These are phyloP conservation scores for Trametes gibbosa DNA, from an alignment of 768 basidiomycete species.

Conservation along the genomic window DNA sequence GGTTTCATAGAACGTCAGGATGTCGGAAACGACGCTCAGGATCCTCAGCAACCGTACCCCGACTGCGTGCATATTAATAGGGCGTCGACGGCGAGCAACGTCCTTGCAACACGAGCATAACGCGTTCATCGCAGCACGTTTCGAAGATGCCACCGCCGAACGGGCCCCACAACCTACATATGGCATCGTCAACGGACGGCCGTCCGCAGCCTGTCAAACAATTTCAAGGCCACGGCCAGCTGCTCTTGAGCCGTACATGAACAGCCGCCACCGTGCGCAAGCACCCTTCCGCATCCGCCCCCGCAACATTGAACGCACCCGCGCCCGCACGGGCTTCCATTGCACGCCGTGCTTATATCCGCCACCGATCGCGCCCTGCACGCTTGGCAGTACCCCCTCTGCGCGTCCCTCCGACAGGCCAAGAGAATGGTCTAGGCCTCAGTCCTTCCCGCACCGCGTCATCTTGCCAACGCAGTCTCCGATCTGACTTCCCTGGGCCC, in stretches of 20 bases:
- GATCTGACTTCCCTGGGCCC: too few relatives aligned
- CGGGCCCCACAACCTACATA: not conserved
- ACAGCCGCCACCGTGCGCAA: not conserved
- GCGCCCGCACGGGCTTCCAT: not conserved
- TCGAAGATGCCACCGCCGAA: not conserved
- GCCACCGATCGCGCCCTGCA: conserved; percentile 4
- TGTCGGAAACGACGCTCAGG: too few relatives aligned
- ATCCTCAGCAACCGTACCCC: not conserved
- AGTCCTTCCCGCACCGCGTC: not conserved
- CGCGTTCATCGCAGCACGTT: not conserved
- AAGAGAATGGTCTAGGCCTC: too few relatives aligned
- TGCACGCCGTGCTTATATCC: not conserved
- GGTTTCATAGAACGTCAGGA: too few relatives aligned
- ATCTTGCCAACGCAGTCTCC: not conserved
- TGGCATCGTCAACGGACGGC: not conserved
- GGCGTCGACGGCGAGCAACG: not conserved
- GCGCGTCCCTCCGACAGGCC: too few relatives aligned
- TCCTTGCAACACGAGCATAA: not conserved
- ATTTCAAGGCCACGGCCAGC: too few relatives aligned
- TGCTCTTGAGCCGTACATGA: too few relatives aligned
- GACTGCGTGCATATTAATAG: not conserved
- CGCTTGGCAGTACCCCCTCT: not conserved
- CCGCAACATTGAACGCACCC: not conserved
- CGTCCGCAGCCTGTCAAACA: too few relatives aligned
- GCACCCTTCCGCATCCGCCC: not conserved